Conservation (phyloP, 2,329 filamentous ascomycete genomes). For the Aspergillus caelatus region DNA sequence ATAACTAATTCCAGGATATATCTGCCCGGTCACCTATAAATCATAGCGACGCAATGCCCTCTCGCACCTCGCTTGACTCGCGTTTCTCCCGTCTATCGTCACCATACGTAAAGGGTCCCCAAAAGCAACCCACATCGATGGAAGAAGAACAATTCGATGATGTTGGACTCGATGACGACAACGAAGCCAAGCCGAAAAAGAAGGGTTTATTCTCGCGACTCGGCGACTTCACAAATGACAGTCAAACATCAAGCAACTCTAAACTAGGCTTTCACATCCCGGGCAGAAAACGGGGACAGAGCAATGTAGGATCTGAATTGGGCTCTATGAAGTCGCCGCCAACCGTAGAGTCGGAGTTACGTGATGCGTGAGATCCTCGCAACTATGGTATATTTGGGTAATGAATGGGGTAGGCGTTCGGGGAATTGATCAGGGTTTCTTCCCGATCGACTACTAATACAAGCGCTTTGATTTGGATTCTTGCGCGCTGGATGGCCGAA, state of each 20-base stretch:
- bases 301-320: slow-evolving; percentile 72
- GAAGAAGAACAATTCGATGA: slow-evolving; percentile 86
- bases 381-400: background rate
- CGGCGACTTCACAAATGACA: slow-evolving; percentile 57
- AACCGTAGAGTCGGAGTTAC: slow-evolving; percentile 20
- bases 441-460: background rate
- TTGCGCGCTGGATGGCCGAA: background rate
- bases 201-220: slow-evolving; percentile 78
- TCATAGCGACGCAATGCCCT: slow-evolving; percentile 59
- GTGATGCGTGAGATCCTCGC: slow-evolving; percentile 17
- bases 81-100: slow-evolving; percentile 65
- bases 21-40: slow-evolving; percentile 79
- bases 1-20: slow-evolving; percentile 68
- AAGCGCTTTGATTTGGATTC: background rate
- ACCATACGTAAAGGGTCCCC: slow-evolving; percentile 57
- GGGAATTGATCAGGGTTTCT: slow-evolving; percentile 1
- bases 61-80: slow-evolving; percentile 80
- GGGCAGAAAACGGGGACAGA: slow-evolving; percentile 72
- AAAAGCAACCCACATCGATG: slow-evolving; percentile 59
- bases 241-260: slow-evolving; percentile 40
- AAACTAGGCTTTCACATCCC: slow-evolving; percentile 67
- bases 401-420: slow-evolving; percentile 2
- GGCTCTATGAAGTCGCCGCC: slow-evolving; percentile 58
- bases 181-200: slow-evolving; percentile 65
- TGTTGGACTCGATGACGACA: slow-evolving; percentile 79